phyloP scores from a whole-genome alignment of 805 yeast genomes.

The Wickerhamiella azymoides region DNA sequence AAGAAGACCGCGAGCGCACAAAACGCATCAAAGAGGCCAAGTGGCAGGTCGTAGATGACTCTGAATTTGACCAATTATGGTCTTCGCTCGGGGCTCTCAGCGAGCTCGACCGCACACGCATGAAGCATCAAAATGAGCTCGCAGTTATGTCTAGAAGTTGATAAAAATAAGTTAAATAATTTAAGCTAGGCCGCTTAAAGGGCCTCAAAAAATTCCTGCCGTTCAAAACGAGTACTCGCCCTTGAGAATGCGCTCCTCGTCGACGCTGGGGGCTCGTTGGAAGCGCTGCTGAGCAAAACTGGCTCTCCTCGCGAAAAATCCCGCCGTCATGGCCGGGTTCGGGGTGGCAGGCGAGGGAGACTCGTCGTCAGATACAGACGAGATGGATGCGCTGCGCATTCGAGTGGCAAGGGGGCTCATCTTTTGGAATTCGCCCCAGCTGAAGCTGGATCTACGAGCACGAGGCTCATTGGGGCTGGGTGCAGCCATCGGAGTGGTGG shows the following conservation, averaged over 20 bases:
- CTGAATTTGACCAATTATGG: slow-evolving; percentile 40
- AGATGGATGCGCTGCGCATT: slow-evolving; percentile 5
- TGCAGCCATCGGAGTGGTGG: background rate
- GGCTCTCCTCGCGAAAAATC: background rate
- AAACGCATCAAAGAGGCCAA: slow-evolving; percentile 68
- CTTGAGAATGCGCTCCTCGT: slow-evolving; percentile 25
- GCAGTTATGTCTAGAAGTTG: slow-evolving; percentile 32
- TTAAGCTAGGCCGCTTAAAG: background rate
- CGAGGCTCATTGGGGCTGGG: background rate
- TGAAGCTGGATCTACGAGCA: slow-evolving; percentile 1
- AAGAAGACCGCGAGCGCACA: slow-evolving; percentile 78
- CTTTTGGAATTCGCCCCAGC: slow-evolving; percentile 1
- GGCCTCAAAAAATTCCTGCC: background rate
- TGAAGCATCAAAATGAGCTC: slow-evolving; percentile 41
- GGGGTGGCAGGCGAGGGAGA: background rate
- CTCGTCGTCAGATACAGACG: slow-evolving; percentile 1
- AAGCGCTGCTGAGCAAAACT: slow-evolving; percentile 8
- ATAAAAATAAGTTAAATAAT: background rate
- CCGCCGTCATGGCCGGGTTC: background rate
- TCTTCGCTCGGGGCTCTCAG: slow-evolving; percentile 24
- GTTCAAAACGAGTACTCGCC: slow-evolving; percentile 21
- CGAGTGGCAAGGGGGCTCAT: slow-evolving; percentile 5
- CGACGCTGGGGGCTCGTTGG: slow-evolving; percentile 23
- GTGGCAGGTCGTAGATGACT: slow-evolving; percentile 50
- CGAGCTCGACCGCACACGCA: slow-evolving; percentile 35